Percentiles rank a stretch among this genome's conserved stretches.
Evolutionary conservation across 495 filamentous ascomycete species (phyloP).

Genomic region (Margaritispora aquatica): DNA sequence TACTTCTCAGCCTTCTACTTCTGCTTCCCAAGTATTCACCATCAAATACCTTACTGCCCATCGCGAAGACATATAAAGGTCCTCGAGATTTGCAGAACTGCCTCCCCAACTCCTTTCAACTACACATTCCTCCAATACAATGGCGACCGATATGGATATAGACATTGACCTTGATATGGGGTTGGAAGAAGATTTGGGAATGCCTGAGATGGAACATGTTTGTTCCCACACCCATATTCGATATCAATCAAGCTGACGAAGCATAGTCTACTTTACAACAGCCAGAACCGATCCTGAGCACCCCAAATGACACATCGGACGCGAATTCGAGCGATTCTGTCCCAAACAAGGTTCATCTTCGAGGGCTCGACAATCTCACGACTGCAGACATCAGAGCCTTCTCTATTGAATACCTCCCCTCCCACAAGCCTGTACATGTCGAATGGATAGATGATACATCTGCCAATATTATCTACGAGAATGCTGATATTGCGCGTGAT

Average conservation of each 20-base stretch:
- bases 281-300: conserved; percentile 17
- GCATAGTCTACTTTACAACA: conserved; percentile 20
- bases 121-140: neutral
- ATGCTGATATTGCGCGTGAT: conserved; percentile 57
- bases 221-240: neutral
- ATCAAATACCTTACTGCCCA: neutral
- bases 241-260: conserved; percentile 11
- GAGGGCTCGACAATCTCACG: conserved; percentile 74
- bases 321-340: conserved; percentile 25
- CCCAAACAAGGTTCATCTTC: conserved; percentile 69
- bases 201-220: conserved; percentile 37
- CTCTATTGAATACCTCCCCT: conserved; percentile 47
- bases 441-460: conserved; percentile 97
- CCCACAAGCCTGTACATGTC: conserved; percentile 48
- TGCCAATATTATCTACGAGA: conserved; percentile 74
- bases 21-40: too few species aligned
- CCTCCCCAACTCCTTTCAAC: too few species aligned
- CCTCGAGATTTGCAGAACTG: too few species aligned
- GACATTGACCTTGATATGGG: conserved; percentile 71
- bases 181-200: conserved; percentile 32
- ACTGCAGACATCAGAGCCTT: conserved; percentile 72
- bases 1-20: too few species aligned
- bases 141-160: conserved; percentile 56
- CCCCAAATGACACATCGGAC: conserved; percentile 23
- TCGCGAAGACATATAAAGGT: neutral